phyloP scores from a whole-genome alignment of 2,329 filamentous ascomycete species.

The Ascochyta pisi region DNA sequence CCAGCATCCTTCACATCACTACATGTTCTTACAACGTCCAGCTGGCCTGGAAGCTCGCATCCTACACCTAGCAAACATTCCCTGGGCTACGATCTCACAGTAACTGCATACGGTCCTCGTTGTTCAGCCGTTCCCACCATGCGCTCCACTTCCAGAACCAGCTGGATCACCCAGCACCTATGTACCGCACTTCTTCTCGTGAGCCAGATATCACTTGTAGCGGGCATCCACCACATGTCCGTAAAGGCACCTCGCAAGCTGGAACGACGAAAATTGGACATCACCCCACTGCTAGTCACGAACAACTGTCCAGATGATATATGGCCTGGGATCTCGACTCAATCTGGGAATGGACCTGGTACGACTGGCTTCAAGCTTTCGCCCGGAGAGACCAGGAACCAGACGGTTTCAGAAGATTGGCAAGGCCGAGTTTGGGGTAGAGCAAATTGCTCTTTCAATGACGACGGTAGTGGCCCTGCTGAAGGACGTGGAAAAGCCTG shows the following conservation, averaged over 20 bases:
- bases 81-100: constrained; percentile 10
- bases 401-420: constrained; percentile 77
- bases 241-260: constrained; percentile 37
- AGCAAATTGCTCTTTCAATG: constrained; percentile 81
- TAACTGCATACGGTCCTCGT: constrained; percentile 18
- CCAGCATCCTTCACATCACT: constrained; percentile 17
- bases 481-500: constrained; percentile 65
- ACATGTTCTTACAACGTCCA: constrained; percentile 21
- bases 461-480: constrained; percentile 63
- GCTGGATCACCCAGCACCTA: constrained; percentile 25
- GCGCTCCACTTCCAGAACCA: constrained; percentile 17
- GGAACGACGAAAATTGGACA: constrained; percentile 42
- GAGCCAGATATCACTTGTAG: constrained; percentile 28
- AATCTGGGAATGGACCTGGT: constrained; percentile 71
- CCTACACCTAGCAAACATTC: constrained; percentile 20
- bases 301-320: constrained; percentile 76
- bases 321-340: constrained; percentile 78
- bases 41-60: constrained; percentile 22
- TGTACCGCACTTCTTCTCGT: constrained; percentile 34
- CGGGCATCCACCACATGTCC: constrained; percentile 45
- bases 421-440: constrained; percentile 82
- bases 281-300: constrained; percentile 68
- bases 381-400: constrained; percentile 63
- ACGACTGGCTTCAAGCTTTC: constrained; percentile 72
- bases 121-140: constrained; percentile 27